Evolutionary conservation across 768 basidiomycete species (phyloP), one percentile per base, ranked within the genome.

Genomic region (Leccinum arenicola): DNA sequence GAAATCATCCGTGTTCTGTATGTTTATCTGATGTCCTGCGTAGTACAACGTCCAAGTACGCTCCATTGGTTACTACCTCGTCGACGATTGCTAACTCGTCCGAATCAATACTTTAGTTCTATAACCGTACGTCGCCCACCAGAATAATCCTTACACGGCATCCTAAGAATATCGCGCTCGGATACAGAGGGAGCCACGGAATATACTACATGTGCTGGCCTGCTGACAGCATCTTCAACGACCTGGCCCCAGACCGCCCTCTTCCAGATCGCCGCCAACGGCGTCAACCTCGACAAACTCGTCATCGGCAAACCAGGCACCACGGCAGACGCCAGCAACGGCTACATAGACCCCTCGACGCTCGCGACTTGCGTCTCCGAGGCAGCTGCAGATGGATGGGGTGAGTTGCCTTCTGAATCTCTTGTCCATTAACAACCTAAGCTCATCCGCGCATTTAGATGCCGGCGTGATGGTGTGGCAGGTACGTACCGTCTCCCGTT

Each of bases 331-430:
- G 81, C 82, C 1, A 75, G 53, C 52, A 82, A 76, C 35, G 80
- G 87, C 7, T 90, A 81, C 73, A 85, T 92, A 64, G 75, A 73
- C 35, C 77, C 86, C 2, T 70, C 78, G 2, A 81, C 80, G 15
- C 76, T 92, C 19, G 80, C 84, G 0, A 70, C 72, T 3, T 92
- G 91, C 67, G 74, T 91, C 31, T 64, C 77, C 17, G 75, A 85
- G 70, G 90, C 86, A 0, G 81, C 84, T 63, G 66, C 62, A n/a
- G 58, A 79, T 58, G 89, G 87, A 29, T 91, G 89, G 89, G 80
- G 85, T 86, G 60, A 73, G 86, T 75, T 27, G 8, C 15, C 45
- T 14, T 23, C 7, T 8, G 3, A 48, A 5, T 27, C 25, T 57
- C 31, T 38, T 17, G 11, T 48, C 14, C 10, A 11, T 15, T 19